phyloP scores from a whole-genome alignment of 176 grass and related monocot species.

The Aegilops longissima region DNA sequence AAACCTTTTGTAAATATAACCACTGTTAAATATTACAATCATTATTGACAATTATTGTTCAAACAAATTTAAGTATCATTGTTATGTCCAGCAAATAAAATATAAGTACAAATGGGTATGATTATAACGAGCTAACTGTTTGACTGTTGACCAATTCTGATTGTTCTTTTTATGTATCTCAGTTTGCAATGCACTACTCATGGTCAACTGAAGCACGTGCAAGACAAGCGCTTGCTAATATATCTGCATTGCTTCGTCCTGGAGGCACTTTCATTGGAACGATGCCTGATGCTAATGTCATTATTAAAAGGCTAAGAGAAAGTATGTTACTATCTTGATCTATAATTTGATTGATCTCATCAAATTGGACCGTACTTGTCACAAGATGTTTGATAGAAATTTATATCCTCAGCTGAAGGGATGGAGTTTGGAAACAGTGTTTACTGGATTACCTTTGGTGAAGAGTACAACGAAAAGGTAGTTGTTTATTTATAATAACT shows the following conservation, averaged over 20 bases:
- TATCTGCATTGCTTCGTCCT: constrained; percentile 92
- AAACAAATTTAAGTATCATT: neutral
- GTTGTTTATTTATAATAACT: constrained; percentile 3
- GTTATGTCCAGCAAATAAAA: constrained; percentile 18
- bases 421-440: constrained; percentile 94
- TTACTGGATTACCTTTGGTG: constrained; percentile 81
- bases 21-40: neutral
- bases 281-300: constrained; percentile 94
- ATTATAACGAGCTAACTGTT: constrained; percentile 3
- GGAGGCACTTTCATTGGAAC: constrained; percentile 90
- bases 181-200: constrained; percentile 99
- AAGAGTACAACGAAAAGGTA: constrained; percentile 74
- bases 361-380: neutral
- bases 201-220: constrained; percentile 95
- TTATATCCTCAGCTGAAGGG: constrained; percentile 73
- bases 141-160: constrained; percentile 8
- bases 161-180: constrained; percentile 22
- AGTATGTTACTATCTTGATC: constrained; percentile 36
- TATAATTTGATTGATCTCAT: constrained; percentile 25
- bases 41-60: neutral
- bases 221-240: constrained; percentile 79
- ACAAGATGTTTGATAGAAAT: constrained; percentile 13
- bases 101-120: neutral
- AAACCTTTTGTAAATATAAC: constrained; percentile 2
- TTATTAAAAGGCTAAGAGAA: constrained; percentile 90